Conservation (phyloP, 768 basidiomycete genomes). For the Botryobasidium botryosum region DNA sequence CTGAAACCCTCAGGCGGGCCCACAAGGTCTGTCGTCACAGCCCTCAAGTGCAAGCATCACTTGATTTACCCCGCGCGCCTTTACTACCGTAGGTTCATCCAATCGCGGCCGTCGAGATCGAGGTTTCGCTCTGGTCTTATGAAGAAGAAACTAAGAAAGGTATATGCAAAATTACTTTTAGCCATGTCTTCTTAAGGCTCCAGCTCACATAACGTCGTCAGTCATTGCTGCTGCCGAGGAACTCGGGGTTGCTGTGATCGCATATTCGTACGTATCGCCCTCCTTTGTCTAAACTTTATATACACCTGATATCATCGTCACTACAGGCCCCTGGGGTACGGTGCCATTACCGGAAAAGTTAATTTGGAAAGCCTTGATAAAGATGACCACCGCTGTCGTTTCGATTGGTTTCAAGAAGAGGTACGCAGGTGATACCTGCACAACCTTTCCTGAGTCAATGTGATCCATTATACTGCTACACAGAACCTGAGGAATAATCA, state of each 20-base stretch:
- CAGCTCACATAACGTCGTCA: background rate
- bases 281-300: too few species aligned
- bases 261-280: conserved; percentile 37
- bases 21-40: conserved; percentile 15
- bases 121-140: conserved; percentile 21
- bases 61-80: background rate
- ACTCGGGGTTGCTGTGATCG: conserved; percentile 38
- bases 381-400: too few species aligned
- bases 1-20: conserved; percentile 28
- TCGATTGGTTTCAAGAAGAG: conserved; percentile 21
- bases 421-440: conserved; percentile 9
- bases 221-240: conserved; percentile 36
- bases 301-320: conserved; percentile 17
- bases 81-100: conserved; percentile 16
- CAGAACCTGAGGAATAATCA: conserved; percentile 22
- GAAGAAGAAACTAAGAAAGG: conserved; percentile 16
- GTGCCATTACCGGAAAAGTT: conserved; percentile 35
- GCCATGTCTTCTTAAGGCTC: background rate
- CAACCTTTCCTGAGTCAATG: background rate
- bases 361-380: conserved; percentile 22
- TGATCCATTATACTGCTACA: background rate
- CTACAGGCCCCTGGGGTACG: too few species aligned
- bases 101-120: conserved; percentile 24
- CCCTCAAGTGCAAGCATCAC: background rate
- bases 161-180: background rate